Evolutionary conservation across 1,284 basidiomycete genomes (phyloP), one percentile per base, ranked within the genome.

Genomic region (Malassezia obtusa): DNA sequence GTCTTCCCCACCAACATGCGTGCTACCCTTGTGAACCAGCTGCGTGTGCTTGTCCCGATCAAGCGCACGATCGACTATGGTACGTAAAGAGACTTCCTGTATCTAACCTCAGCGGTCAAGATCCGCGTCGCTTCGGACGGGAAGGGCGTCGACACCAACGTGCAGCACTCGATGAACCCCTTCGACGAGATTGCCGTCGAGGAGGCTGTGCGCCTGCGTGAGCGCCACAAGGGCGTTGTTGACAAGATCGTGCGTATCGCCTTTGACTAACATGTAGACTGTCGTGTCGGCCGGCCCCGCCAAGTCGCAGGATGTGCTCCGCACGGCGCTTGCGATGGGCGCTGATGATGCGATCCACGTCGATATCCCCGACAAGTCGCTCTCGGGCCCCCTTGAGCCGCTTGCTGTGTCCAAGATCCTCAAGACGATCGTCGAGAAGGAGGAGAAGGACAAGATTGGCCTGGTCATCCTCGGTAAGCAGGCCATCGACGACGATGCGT

Each of bases 391-490:
- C 0, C 85, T 87, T 1, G 89, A 94, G 73, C 88, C 89, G 11
- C 80, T 91, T 30, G 83, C 85, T 5, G 82, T 95, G 37, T 89
- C 91, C 37, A 88, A 89, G 74, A 81, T 85, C 2, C 80, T 98
- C 58, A 80, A 81, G 49, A 84, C 85, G 5, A 68, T 92, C 59
- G 84, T 95, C 53, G 80, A 84, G 54, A 81, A 81, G 45, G 80
- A 84, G 64, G 78, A 83, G 61, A 63, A 67, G 40, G 71, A 75
- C 45, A 78, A 79, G 31, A 79, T 87, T 2, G 91, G 96, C 67
- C 67, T 98, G 53, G 84, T 98, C 49, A 90, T 98, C 60, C 81
- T 95, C 77, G 92, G 94, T n/a, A 98, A 98, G 77, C 92, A 98
- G 76, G 86, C 92, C 11, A 98, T 98, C 65, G 92, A 98, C 77